phyloP scores from a whole-genome alignment of 208 protist genomes.

The Leishmania guyanensis region DNA sequence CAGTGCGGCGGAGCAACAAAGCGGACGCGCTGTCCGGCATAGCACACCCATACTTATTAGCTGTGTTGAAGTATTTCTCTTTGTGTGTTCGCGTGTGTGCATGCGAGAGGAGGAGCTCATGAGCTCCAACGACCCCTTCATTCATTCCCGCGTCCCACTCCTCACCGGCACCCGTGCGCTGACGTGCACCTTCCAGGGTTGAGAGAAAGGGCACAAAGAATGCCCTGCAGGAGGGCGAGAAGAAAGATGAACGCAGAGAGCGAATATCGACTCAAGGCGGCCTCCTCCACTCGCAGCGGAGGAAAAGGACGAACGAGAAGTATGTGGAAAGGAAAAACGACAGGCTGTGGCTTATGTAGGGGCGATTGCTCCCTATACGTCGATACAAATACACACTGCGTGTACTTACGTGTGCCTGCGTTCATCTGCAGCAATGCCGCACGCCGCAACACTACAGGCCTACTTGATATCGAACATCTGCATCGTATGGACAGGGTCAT shows the following conservation, averaged over 20 bases:
- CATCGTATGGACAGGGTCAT: no score
- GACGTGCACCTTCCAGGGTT: not conserved
- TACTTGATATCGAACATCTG: not conserved
- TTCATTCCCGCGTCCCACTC: not conserved
- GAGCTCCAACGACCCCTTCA: not conserved
- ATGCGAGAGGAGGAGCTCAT: not conserved
- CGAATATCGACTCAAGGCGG: not conserved
- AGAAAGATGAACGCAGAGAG: not conserved
- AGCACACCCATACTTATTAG: not conserved
- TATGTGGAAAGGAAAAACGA: not conserved
- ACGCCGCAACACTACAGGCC: not conserved
- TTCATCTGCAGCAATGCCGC: not conserved
- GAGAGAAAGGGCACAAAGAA: not conserved
- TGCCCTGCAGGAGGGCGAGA: not conserved
- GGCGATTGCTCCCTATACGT: not conserved
- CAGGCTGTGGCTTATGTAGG: not conserved
- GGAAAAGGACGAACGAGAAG: not conserved
- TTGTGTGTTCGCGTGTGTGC: not conserved
- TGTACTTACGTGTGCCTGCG: not conserved
- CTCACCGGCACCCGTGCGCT: not conserved
- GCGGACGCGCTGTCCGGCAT: not conserved
- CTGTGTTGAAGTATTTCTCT: not conserved
- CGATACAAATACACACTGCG: not conserved
- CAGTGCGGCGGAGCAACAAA: no score
- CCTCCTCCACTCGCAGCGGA: not conserved